Conservation (phyloP, 495 filamentous ascomycete species). For the Melanomma pulvis-pyrius region DNA sequence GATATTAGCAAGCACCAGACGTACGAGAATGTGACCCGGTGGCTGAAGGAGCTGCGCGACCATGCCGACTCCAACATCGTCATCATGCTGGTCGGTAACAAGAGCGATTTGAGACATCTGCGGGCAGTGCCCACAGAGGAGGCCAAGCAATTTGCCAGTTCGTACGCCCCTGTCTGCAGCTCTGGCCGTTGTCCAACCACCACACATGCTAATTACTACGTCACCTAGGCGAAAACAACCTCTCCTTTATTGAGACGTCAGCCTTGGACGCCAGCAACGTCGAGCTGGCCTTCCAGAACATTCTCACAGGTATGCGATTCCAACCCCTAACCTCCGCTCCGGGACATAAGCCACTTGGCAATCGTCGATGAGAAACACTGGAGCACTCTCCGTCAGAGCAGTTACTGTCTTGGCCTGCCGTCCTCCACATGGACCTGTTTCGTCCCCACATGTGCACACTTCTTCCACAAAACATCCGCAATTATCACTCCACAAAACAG, state of each 20-base stretch:
- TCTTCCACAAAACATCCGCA: not conserved
- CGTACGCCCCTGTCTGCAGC: constrained; percentile 40
- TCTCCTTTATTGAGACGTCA: constrained; percentile 99
- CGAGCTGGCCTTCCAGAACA: constrained; percentile 99
- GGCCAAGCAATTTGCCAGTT: constrained; percentile 97
- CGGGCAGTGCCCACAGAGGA: constrained; percentile 97
- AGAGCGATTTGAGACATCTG: constrained; percentile 99
- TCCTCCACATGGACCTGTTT: not conserved
- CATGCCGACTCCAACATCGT: constrained; percentile 99
- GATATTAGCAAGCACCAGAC: constrained; percentile 99
- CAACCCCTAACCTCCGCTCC: not conserved
- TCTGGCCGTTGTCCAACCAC: not conserved
- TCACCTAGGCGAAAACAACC: constrained; percentile 81
- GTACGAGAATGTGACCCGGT: constrained; percentile 98
- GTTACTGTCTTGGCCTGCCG: not conserved
- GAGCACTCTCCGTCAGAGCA: not conserved
- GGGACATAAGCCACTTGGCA: not conserved
- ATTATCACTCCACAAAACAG: not conserved
- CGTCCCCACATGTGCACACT: not conserved
- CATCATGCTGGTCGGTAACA: constrained; percentile 99
- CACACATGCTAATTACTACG: constrained; percentile 7
- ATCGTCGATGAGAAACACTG: not conserved
- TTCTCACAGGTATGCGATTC: constrained; percentile 79
- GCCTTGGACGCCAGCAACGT: constrained; percentile 99
- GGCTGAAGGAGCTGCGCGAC: constrained; percentile 98